Conservation (phyloP, 2,329 filamentous ascomycete genomes). For the Amesomyces nigricolor region DNA sequence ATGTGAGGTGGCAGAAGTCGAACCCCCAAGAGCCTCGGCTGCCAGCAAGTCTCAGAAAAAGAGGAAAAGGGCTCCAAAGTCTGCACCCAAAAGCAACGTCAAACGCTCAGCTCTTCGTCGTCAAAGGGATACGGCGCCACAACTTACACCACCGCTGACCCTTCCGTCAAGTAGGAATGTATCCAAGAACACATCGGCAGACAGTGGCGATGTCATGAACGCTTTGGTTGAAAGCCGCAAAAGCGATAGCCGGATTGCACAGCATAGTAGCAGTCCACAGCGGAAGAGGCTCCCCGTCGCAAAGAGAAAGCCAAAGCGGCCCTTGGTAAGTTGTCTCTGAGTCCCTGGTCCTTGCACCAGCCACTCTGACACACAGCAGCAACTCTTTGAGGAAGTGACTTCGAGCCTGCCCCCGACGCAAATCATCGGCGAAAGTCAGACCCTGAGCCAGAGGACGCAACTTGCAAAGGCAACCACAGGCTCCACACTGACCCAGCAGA, state of each 20-base stretch:
- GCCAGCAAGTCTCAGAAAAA: not conserved
- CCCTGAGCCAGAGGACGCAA: not conserved
- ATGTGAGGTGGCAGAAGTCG: not conserved
- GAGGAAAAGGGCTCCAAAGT: not conserved
- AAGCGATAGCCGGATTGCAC: not conserved
- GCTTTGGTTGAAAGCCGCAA: not conserved
- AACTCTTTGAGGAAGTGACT: slow-evolving; percentile 10
- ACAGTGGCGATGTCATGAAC: not conserved
- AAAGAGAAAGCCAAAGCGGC: slow-evolving; percentile 21
- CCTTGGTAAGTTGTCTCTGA: slow-evolving; percentile 13
- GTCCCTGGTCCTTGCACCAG: not conserved
- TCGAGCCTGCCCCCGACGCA: slow-evolving; percentile 15
- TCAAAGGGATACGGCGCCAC: not conserved
- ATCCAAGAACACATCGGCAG: not conserved
- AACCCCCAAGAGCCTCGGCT: too few relatives aligned
- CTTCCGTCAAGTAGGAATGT: not conserved
- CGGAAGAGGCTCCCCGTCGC: not conserved
- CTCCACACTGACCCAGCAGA: not conserved
- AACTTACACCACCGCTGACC: not conserved
- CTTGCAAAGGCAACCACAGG: not conserved
- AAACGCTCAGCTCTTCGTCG: not conserved
- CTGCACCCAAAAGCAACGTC: not conserved
- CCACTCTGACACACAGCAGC: slow-evolving; percentile 11
- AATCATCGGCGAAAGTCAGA: slow-evolving; percentile 15
- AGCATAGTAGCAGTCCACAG: not conserved